phyloP scores from a whole-genome alignment of 2,329 filamentous ascomycete species.

The Thermothelomyces thermophilus region DNA sequence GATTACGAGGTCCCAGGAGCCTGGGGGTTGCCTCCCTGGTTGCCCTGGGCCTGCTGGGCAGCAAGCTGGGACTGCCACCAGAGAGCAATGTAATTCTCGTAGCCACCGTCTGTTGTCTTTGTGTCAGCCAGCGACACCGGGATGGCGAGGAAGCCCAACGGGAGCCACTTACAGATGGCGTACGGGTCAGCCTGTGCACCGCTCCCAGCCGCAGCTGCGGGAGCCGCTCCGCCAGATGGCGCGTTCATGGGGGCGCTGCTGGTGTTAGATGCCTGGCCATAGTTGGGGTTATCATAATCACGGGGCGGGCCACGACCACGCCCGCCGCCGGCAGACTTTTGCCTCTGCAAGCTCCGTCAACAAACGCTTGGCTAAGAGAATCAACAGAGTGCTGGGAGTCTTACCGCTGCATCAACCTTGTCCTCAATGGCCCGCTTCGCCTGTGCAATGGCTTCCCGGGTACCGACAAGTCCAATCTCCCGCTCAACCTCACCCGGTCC shows the following conservation, averaged over 20 bases:
- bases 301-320: constrained; percentile 41
- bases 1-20: constrained; percentile 25
- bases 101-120: constrained; percentile 63
- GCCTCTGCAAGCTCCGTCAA: constrained; percentile 35
- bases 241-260: constrained; percentile 39
- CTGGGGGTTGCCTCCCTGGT: constrained; percentile 19
- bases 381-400: constrained; percentile 30
- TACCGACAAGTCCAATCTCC: constrained; percentile 80
- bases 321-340: constrained; percentile 45
- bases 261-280: constrained; percentile 39
- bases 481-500: constrained; percentile 72
- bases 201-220: constrained; percentile 37
- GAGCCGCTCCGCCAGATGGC: constrained; percentile 31
- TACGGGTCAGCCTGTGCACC: constrained; percentile 55
- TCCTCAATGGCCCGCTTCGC: constrained; percentile 84
- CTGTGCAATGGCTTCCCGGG: constrained; percentile 66
- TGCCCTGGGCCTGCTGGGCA: constrained; percentile 27
- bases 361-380: not conserved
- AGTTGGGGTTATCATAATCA: constrained; percentile 50
- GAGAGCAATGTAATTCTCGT: constrained; percentile 70
- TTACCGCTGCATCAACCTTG: constrained; percentile 83
- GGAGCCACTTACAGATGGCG: constrained; percentile 56
- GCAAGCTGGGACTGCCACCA: constrained; percentile 65
- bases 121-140: constrained; percentile 20
- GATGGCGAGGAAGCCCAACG: not conserved